Conservation (phyloP, 2,329 filamentous ascomycete genomes). For the Colletotrichum lupini region DNA sequence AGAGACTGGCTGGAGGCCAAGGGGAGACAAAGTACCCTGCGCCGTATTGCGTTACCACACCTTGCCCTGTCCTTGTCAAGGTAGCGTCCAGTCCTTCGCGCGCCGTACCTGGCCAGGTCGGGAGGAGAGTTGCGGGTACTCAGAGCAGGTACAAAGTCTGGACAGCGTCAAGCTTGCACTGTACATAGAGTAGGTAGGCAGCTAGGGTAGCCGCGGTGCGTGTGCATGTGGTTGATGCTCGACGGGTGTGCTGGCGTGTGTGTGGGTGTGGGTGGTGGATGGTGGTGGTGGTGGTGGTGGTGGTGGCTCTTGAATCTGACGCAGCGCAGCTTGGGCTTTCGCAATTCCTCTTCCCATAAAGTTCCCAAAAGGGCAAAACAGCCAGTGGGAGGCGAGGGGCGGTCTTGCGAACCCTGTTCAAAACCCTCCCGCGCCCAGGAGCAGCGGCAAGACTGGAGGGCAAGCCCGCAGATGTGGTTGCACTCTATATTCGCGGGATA, state of each 20-base stretch:
- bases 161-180: neutral
- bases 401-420: slow-evolving; percentile 15
- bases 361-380: slow-evolving; percentile 4
- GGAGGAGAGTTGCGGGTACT: slow-evolving; percentile 26
- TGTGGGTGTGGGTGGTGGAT: neutral
- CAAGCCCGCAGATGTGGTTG: slow-evolving; percentile 9
- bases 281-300: neutral
- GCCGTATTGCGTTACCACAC: slow-evolving; percentile 13
- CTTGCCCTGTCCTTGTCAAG: slow-evolving; percentile 24
- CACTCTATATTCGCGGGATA: slow-evolving; percentile 11
- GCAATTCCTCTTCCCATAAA: slow-evolving; percentile 3
- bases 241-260: neutral
- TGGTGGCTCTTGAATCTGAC: neutral
- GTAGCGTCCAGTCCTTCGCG: slow-evolving; percentile 20
- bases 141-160: slow-evolving; percentile 17
- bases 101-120: slow-evolving; percentile 31
- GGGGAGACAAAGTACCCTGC: slow-evolving; percentile 11
- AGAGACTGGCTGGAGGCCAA: neutral
- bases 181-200: slow-evolving; percentile 4
- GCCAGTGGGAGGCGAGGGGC: slow-evolving; percentile 20
- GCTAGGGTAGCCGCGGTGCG: neutral
- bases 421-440: slow-evolving; percentile 22
- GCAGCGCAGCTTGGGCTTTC: slow-evolving; percentile 2
- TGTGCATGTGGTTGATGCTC: neutral
- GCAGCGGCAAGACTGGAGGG: slow-evolving; percentile 4